Percentiles rank a stretch among this genome's conserved stretches.
phyloP scores from a whole-genome alignment of 225 moss, liverwort and hornwort species.

The Thuidium tamariscinum region DNA sequence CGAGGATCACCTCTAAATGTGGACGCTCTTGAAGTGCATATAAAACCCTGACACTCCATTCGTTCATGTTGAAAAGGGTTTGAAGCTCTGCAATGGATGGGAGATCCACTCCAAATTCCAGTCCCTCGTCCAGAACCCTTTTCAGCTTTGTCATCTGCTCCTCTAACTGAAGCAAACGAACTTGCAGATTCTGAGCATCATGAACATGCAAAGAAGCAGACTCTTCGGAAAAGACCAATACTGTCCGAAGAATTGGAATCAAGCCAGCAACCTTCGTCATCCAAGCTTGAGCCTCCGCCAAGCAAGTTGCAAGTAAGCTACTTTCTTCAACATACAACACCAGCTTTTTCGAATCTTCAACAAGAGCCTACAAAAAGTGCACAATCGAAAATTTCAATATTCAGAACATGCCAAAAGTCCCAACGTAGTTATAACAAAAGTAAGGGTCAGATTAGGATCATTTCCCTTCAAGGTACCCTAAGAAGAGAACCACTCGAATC shows the following conservation, averaged over 20 bases:
- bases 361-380: slow-evolving; percentile 2
- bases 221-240: not conserved
- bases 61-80: slow-evolving; percentile 21
- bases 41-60: slow-evolving; percentile 52
- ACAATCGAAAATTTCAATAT: not conserved
- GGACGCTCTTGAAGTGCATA: slow-evolving; percentile 19
- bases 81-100: slow-evolving; percentile 58
- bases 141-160: slow-evolving; percentile 33
- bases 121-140: slow-evolving; percentile 36
- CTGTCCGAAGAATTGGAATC: not conserved
- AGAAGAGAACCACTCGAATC: not conserved
- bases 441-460: not conserved
- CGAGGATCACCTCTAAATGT: slow-evolving; percentile 50
- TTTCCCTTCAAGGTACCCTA: not conserved
- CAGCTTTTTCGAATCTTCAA: slow-evolving; percentile 16
- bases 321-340: slow-evolving; percentile 25
- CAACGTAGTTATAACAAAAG: not conserved
- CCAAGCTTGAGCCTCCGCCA: slow-evolving; percentile 35
- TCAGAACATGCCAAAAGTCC: not conserved
- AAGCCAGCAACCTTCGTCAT: slow-evolving; percentile 11
- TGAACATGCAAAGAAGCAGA: not conserved
- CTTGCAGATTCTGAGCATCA: not conserved
- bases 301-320: slow-evolving; percentile 9
- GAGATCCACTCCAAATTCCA: slow-evolving; percentile 43
- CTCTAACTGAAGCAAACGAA: slow-evolving; percentile 13